Conservation (phyloP, 352 stramenopile genomes). For the Elongisporangium undulatum region DNA sequence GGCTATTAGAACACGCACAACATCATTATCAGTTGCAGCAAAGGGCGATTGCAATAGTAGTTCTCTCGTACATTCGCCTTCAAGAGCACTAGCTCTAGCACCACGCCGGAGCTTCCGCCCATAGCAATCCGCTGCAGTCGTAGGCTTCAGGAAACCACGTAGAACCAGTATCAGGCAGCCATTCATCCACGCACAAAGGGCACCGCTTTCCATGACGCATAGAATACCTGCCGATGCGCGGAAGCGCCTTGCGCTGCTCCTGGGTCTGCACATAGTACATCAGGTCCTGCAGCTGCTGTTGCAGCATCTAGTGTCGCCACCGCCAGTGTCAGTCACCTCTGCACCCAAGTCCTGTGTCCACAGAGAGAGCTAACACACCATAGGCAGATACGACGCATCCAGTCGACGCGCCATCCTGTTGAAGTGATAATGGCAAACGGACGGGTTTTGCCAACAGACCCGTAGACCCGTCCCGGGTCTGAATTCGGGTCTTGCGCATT, state of each 20-base stretch:
- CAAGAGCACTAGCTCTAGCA: slow-evolving; percentile 28
- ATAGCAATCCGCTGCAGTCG: slow-evolving; percentile 24
- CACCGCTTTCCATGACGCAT: too few species aligned
- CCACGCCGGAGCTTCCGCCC: slow-evolving; percentile 15
- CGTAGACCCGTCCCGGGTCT: not conserved
- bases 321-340: not conserved
- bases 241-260: slow-evolving; percentile 34
- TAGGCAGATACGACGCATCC: slow-evolving; percentile 19
- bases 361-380: slow-evolving; percentile 7
- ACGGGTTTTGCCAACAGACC: not conserved
- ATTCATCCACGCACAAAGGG: not conserved
- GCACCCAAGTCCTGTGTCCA: not conserved
- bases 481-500: not conserved
- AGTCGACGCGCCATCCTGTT: not conserved
- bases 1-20: slow-evolving; percentile 16
- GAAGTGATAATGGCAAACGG: not conserved
- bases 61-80: slow-evolving; percentile 27
- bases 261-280: slow-evolving; percentile 42
- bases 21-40: not conserved
- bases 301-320: slow-evolving; percentile 19
- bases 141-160: slow-evolving; percentile 8
- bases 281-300: slow-evolving; percentile 68
- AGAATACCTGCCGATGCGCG: slow-evolving; percentile 52
- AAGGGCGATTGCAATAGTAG: not conserved
- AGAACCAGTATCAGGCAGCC: not conserved